Conservation (phyloP, 257 asterid species). For the Plantago major region DNA sequence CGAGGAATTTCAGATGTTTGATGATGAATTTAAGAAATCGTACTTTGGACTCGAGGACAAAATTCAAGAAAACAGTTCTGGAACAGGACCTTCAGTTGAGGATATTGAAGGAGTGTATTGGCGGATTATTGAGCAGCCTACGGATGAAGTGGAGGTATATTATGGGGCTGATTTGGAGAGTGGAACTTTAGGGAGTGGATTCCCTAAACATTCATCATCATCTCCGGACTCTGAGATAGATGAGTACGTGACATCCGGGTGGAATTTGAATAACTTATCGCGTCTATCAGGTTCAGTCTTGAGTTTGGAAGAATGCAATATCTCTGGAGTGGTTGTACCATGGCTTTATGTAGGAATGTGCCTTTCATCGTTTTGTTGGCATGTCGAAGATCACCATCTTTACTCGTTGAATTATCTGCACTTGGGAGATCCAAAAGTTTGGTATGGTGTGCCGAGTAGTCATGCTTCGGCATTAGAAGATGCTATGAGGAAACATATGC, state of each 20-base stretch:
- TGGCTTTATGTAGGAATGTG: slow-evolving; percentile 99
- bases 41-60: slow-evolving; percentile 41
- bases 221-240: slow-evolving; percentile 31
- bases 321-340: slow-evolving; percentile 95
- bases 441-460: slow-evolving; percentile 78
- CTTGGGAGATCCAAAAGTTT: slow-evolving; percentile 79
- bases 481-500: slow-evolving; percentile 71
- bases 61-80: slow-evolving; percentile 17
- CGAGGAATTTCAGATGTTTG: slow-evolving; percentile 44
- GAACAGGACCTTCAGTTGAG: slow-evolving; percentile 43
- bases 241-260: slow-evolving; percentile 61
- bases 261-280: slow-evolving; percentile 91
- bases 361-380: slow-evolving; percentile 93
- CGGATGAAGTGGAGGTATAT: slow-evolving; percentile 76
- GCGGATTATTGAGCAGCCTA: slow-evolving; percentile 78
- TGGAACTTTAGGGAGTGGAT: slow-evolving; percentile 86
- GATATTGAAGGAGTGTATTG: slow-evolving; percentile 85
- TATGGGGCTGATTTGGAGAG: slow-evolving; percentile 96
- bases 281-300: slow-evolving; percentile 82
- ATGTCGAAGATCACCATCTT: slow-evolving; percentile 86
- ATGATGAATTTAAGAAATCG: slow-evolving; percentile 47
- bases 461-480: slow-evolving; percentile 59
- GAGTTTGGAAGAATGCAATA: slow-evolving; percentile 76
- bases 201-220: slow-evolving; percentile 49
- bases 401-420: slow-evolving; percentile 73